phyloP scores from a whole-genome alignment of 2,329 filamentous ascomycete genomes.

The Cladosporium colombiae region DNA sequence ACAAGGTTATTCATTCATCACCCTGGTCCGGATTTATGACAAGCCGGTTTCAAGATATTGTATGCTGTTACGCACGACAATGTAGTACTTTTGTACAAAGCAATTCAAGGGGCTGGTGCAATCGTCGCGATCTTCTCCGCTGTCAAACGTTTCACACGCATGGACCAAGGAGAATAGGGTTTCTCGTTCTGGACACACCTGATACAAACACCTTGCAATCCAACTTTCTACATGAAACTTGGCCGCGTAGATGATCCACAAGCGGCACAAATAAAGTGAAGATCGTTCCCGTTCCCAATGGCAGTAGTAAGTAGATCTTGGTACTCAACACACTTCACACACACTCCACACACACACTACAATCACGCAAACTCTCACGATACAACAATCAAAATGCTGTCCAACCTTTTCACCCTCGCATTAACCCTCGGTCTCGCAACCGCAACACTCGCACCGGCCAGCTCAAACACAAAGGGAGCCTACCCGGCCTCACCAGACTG shows the following conservation, averaged over 20 bases:
- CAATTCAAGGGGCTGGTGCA: neutral
- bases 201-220: constrained; percentile 3
- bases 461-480: constrained; percentile 41
- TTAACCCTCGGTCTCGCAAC: constrained; percentile 28
- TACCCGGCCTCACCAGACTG: constrained; percentile 35
- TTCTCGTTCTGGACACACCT: neutral
- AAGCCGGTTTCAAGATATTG: neutral
- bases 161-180: neutral
- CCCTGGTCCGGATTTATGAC: neutral
- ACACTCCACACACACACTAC: neutral
- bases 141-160: neutral
- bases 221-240: constrained; percentile 13
- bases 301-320: neutral
- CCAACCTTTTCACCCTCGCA: constrained; percentile 21
- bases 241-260: constrained; percentile 4
- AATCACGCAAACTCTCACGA: neutral
- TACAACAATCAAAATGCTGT: neutral
- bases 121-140: neutral
- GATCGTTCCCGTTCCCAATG: too few relatives aligned
- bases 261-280: neutral
- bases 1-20: too few relatives aligned
- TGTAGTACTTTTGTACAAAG: neutral
- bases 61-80: neutral
- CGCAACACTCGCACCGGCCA: constrained; percentile 41
- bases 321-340: too few relatives aligned